phyloP scores from a whole-genome alignment of 2,329 filamentous ascomycete species.

The Alternaria solani region DNA sequence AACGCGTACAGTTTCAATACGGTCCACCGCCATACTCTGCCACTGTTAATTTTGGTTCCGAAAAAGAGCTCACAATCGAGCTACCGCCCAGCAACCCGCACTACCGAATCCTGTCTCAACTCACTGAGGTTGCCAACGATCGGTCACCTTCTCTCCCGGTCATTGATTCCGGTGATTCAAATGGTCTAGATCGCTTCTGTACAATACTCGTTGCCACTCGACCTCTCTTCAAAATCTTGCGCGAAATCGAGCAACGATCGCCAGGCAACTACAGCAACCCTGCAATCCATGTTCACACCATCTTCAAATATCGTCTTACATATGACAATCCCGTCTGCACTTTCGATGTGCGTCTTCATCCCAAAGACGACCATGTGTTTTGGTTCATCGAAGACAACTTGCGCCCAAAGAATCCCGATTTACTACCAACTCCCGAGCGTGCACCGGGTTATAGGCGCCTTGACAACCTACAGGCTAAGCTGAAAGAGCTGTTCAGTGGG shows the following conservation, averaged over 20 bases:
- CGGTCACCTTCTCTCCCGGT: conserved; percentile 63
- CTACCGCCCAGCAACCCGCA: conserved; percentile 73
- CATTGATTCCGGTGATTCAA: conserved; percentile 60
- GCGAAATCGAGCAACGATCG: conserved; percentile 65
- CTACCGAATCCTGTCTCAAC: conserved; percentile 66
- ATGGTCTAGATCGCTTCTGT: conserved; percentile 63
- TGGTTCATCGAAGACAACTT: conserved; percentile 52
- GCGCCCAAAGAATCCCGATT: conserved; percentile 29
- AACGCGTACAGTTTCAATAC: conserved; percentile 73
- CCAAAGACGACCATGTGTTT: conserved; percentile 41
- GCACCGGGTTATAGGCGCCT: conserved; percentile 37
- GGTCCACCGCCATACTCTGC: conserved; percentile 60
- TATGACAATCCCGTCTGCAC: conserved; percentile 53
- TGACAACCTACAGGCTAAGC: conserved; percentile 40
- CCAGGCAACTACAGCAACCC: conserved; percentile 38
- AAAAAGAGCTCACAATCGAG: conserved; percentile 61
- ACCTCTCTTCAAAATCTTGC: conserved; percentile 69
- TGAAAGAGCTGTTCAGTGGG: conserved; percentile 45
- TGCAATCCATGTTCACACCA: conserved; percentile 44
- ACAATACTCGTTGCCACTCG: conserved; percentile 68
- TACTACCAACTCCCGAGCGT: conserved; percentile 37
- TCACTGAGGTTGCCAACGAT: conserved; percentile 67
- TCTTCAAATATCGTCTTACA: conserved; percentile 49
- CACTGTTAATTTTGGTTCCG: conserved; percentile 64
- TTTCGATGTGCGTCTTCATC: conserved; percentile 49